These are phyloP conservation scores for Epichloe sibirici DNA, from an alignment of 2,329 filamentous ascomycete species.

Conservation along the genomic window DNA sequence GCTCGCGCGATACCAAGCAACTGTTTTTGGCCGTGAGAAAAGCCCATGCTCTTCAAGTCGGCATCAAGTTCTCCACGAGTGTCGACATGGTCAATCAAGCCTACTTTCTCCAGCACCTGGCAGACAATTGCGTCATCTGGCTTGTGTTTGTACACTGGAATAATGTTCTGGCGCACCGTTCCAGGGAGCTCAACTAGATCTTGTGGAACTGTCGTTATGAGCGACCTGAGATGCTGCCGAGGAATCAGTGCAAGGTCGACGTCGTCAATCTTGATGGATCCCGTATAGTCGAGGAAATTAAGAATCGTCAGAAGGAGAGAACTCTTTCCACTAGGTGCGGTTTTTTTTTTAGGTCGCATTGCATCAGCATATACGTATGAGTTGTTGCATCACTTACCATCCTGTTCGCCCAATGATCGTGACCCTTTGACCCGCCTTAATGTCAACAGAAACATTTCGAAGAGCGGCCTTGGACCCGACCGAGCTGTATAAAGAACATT, in stretches of 20 bases:
- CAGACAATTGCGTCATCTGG: conserved; percentile 5
- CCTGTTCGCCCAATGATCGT: conserved; percentile 11
- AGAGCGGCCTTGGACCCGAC: too few relatives aligned
- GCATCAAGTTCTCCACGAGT: conserved; percentile 5
- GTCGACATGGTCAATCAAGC: conserved; percentile 4
- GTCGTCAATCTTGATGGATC: conserved; percentile 12
- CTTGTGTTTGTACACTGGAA: background rate
- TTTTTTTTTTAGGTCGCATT: background rate
- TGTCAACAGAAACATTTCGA: too few relatives aligned
- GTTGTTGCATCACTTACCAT: background rate
- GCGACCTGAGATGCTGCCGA: conserved; percentile 13
- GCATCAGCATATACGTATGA: background rate
- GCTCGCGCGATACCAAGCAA: conserved; percentile 7
- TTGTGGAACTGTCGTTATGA: conserved; percentile 19
- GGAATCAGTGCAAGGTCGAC: conserved; percentile 14
- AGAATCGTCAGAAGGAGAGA: conserved; percentile 1
- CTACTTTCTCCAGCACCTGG: conserved; percentile 7
- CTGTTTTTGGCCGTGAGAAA: conserved; percentile 10
- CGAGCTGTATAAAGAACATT: too few relatives aligned
- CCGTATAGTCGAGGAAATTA: too few relatives aligned
- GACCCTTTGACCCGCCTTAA: conserved; percentile 3
- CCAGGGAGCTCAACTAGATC: conserved; percentile 12
- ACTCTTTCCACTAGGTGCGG: conserved; percentile 12
- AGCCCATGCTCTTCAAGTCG: conserved; percentile 3
- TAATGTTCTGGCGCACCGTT: conserved; percentile 2